These are phyloP conservation scores for Mariannaea sp. DNA, from an alignment of 2,329 filamentous ascomycete species.

Conservation along the genomic window DNA sequence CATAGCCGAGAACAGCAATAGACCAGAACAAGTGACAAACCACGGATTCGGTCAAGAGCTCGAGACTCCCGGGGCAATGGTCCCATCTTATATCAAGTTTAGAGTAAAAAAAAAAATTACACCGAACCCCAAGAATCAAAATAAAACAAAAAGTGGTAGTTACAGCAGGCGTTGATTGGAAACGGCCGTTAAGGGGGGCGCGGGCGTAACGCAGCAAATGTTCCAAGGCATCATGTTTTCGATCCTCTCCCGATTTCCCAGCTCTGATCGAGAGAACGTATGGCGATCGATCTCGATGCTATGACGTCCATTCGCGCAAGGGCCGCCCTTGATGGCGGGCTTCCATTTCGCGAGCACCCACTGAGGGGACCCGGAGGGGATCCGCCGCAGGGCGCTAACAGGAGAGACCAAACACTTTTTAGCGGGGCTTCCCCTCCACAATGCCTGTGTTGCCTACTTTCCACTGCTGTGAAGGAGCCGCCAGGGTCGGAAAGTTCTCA, in stretches of 20 bases:
- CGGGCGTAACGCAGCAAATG: not conserved
- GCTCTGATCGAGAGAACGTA: constrained; percentile 35
- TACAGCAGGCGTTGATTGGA: too few relatives aligned
- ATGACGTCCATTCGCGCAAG: constrained; percentile 31
- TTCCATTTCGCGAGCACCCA: not conserved
- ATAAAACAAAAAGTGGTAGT: too few relatives aligned
- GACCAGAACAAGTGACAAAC: not conserved
- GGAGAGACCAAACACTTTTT: not conserved
- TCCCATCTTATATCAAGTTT: not conserved
- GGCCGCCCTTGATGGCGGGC: constrained; percentile 14
- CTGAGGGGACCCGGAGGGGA: not conserved
- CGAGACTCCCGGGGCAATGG: not conserved
- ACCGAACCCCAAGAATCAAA: not conserved
- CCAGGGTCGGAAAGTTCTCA: not conserved
- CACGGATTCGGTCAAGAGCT: constrained; percentile 2
- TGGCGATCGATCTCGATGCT: constrained; percentile 42
- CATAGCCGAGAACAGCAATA: not conserved
- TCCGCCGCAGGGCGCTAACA: not conserved
- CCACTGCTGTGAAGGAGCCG: too few relatives aligned
- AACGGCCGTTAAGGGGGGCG: constrained; percentile 3
- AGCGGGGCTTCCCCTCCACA: not conserved
- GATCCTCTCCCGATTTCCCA: constrained; percentile 33
- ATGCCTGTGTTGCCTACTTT: too few relatives aligned
- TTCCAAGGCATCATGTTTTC: constrained; percentile 20
- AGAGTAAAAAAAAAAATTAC: not conserved